Conservation (phyloP, 495 filamentous ascomycete genomes). For the Talaromyces proteolyticus region DNA sequence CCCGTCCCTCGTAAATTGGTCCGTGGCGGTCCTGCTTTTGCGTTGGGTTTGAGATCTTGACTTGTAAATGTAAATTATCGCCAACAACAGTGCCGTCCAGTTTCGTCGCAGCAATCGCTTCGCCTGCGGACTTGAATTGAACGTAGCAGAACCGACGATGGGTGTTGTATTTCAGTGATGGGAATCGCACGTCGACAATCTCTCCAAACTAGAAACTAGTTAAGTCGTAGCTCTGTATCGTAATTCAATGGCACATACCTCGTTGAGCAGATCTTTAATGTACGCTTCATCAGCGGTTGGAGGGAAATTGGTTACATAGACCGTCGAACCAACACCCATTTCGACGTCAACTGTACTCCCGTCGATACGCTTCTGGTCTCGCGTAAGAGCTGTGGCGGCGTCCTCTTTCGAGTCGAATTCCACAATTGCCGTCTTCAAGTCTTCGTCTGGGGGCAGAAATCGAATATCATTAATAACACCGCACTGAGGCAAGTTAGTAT, state of each 20-base stretch:
- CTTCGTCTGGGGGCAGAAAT: slow-evolving; percentile 49
- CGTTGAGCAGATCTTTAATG: slow-evolving; percentile 68
- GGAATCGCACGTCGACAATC: slow-evolving; percentile 81
- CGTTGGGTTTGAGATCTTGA: slow-evolving; percentile 77
- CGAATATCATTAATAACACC: slow-evolving; percentile 75
- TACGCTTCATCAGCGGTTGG: slow-evolving; percentile 76
- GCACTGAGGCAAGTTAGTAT: slow-evolving; percentile 35
- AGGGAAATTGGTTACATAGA: slow-evolving; percentile 91
- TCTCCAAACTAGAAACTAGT: slow-evolving; percentile 58
- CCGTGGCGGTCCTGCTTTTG: slow-evolving; percentile 74
- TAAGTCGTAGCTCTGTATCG: not conserved
- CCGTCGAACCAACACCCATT: slow-evolving; percentile 65
- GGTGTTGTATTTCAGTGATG: slow-evolving; percentile 82
- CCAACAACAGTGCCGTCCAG: slow-evolving; percentile 65
- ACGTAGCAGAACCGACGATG: slow-evolving; percentile 92
- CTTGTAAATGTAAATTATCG: slow-evolving; percentile 58
- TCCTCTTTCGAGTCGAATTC: slow-evolving; percentile 82
- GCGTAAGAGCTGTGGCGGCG: slow-evolving; percentile 70
- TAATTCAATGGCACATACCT: slow-evolving; percentile 30
- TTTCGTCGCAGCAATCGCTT: slow-evolving; percentile 60
- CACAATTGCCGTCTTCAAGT: slow-evolving; percentile 65
- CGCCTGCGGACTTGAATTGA: slow-evolving; percentile 63
- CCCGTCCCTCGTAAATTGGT: slow-evolving; percentile 77
- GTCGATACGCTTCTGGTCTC: slow-evolving; percentile 69
- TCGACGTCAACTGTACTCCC: slow-evolving; percentile 65